phyloP scores from a whole-genome alignment of 768 basidiomycete genomes.

The Tricholoma sp. region DNA sequence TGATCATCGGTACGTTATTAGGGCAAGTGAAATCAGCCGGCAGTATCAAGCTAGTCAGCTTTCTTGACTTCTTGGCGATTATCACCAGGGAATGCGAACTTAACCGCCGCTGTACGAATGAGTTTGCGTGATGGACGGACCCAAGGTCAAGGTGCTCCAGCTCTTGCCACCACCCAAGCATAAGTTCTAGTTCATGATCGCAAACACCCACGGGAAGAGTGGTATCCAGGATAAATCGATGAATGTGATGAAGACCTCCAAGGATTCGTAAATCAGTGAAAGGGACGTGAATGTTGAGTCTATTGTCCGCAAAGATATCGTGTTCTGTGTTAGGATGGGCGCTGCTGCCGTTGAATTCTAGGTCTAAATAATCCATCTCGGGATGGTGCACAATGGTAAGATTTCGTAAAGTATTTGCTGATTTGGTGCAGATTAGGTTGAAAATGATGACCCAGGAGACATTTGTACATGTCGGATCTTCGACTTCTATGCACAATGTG shows the following conservation, averaged over 20 bases:
- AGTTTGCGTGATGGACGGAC: slow-evolving; percentile 16
- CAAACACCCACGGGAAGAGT: slow-evolving; percentile 32
- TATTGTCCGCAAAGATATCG: slow-evolving; percentile 5
- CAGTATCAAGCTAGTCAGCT: slow-evolving; percentile 26
- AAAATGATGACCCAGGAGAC: slow-evolving; percentile 34
- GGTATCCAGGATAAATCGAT: slow-evolving; percentile 33
- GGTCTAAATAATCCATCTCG: slow-evolving; percentile 28
- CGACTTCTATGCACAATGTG: slow-evolving; percentile 35
- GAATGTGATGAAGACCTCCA: slow-evolving; percentile 27
- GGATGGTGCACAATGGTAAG: slow-evolving; percentile 41
- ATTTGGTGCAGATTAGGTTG: slow-evolving; percentile 21
- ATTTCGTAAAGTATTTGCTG: slow-evolving; percentile 26
- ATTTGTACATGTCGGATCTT: slow-evolving; percentile 17
- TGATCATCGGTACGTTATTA: neutral
- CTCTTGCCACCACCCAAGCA: slow-evolving; percentile 41
- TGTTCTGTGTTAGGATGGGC: slow-evolving; percentile 2
- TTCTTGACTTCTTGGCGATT: slow-evolving; percentile 21
- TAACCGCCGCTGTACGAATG: slow-evolving; percentile 14
- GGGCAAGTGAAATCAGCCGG: slow-evolving; percentile 20
- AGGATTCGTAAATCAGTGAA: slow-evolving; percentile 32
- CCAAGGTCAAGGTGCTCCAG: slow-evolving; percentile 40
- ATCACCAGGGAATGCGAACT: slow-evolving; percentile 23
- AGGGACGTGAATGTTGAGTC: slow-evolving; percentile 15
- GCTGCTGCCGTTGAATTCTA: slow-evolving; percentile 16
- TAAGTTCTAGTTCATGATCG: slow-evolving; percentile 32